Percentiles rank a stretch among this genome's conserved stretches.
These are phyloP conservation scores for Pseudogymnoascus sp. DNA, from an alignment of 2,329 filamentous ascomycete species.

Conservation along the genomic window DNA sequence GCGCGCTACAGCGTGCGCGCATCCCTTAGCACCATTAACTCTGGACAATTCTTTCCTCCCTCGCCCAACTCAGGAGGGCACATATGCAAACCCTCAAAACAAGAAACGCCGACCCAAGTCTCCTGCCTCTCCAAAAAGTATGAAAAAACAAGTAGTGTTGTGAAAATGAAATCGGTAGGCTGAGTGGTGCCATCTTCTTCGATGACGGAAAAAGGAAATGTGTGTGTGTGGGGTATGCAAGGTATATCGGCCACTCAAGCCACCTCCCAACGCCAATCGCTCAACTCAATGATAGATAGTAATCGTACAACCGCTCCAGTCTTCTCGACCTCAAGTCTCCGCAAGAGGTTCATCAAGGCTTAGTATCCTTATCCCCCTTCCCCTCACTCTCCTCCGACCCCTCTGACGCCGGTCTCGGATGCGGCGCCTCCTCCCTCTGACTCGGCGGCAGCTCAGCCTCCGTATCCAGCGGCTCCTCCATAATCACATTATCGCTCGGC, in stretches of 20 bases:
- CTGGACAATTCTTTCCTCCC: not conserved
- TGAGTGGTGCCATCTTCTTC: not conserved
- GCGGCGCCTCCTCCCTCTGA: conserved; percentile 16
- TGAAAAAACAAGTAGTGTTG: not conserved
- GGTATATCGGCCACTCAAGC: not conserved
- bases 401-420: not conserved
- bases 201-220: not conserved
- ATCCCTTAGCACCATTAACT: not conserved
- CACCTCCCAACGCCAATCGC: not conserved
- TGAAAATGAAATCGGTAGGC: not conserved
- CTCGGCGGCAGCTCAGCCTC: conserved; percentile 19
- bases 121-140: not conserved
- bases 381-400: not conserved
- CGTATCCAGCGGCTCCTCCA: conserved; percentile 29
- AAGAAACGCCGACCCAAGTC: not conserved
- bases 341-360: not conserved
- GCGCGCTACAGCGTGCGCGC: not conserved
- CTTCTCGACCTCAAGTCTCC: not conserved
- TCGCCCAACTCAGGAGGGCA: not conserved
- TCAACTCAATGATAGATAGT: not conserved
- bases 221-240: not conserved
- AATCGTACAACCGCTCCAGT: not conserved
- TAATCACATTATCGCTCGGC: conserved; percentile 37
- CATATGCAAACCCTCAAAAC: not conserved
- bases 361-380: not conserved